Conservation (phyloP, 345 rosid genomes). For the Eucalyptus victrix region DNA sequence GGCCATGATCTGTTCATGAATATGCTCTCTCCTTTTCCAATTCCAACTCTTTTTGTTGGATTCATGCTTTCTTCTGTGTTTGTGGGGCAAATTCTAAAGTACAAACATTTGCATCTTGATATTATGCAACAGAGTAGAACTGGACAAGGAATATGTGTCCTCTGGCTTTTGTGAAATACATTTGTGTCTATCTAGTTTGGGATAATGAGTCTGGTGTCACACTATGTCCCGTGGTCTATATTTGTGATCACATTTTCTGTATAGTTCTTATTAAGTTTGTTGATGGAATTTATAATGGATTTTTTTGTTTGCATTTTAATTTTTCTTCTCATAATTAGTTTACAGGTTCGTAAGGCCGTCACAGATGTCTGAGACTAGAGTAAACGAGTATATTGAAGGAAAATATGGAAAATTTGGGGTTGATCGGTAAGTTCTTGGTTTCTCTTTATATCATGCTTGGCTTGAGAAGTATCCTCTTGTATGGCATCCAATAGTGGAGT, state of each 20-base stretch:
- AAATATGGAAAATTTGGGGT: conserved; percentile 90
- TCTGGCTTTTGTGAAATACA: background rate
- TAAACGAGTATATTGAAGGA: conserved; percentile 62
- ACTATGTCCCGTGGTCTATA: background rate
- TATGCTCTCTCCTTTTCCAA: background rate
- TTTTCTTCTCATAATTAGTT: background rate
- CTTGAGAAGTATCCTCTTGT: background rate
- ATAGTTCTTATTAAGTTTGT: background rate
- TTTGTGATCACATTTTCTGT: background rate
- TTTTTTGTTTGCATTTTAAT: background rate
- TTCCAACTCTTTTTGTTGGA: background rate
- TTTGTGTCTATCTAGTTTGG: background rate
- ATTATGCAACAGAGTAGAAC: background rate
- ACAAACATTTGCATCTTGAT: background rate
- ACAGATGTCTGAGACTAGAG: conserved; percentile 62
- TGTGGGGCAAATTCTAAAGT: background rate
- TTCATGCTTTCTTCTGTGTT: background rate
- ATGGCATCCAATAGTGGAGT: background rate
- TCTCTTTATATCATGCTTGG: background rate
- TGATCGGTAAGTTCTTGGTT: conserved; percentile 48
- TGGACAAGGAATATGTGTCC: background rate
- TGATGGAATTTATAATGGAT: background rate
- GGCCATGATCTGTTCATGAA: background rate
- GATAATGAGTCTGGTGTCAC: background rate
- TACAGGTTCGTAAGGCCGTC: conserved; percentile 84